Base-by-base conservation (phyloP, 2,329 filamentous ascomycete species). In the Penicillium sp. region DNA sequence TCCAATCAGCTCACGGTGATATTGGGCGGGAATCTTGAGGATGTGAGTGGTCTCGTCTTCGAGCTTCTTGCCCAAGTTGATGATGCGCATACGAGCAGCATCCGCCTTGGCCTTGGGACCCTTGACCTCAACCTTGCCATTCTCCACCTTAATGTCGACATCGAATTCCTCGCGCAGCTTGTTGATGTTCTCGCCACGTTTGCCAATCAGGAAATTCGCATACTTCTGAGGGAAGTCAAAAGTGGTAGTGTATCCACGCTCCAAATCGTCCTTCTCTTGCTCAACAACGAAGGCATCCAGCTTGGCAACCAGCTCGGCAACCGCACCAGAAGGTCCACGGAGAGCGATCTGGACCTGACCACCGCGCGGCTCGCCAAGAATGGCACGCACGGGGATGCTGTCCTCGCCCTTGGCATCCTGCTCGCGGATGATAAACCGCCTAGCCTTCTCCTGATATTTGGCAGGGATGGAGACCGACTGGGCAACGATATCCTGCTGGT, bases 211-310 rank as follows among this genome's bases (percentile, higher is more conserved):
- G 65, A 95, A 86, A 68, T 95, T 95, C 54, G 90, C 89, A 64
- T 83, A 94, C 71, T 95, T 94, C 66, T 95, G 87, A 6, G 91
- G 91, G 74, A 95, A 98, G 54, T 95, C 89, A 57, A 97, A 97
- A 22, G 80, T 82, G 49, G 87, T 74, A 2, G 82, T 89, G 71
- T 90, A 94, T 36, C 88, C 89, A 49, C 91, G 87, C 71, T 97
- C 91, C 65, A 93, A 87, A 69, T 97, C 91, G 51, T 97, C 90
- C 66, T 88, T 80, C 73, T 90, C 87, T 69, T 95, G 89, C 65
- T 94, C 86, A 63, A 86, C 84, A 18, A 97, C 76, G 63, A 95
- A 97, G 6, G 80, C 80, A 48, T 80, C 71, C 44, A 95, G 81
- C 74, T 90, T 93, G 28, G 77, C 71, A 24, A 80, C 77, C 31